Evolutionary conservation across 2,329 filamentous ascomycete genomes (phyloP).

Genomic region (Pyricularia pennisetigena): DNA sequence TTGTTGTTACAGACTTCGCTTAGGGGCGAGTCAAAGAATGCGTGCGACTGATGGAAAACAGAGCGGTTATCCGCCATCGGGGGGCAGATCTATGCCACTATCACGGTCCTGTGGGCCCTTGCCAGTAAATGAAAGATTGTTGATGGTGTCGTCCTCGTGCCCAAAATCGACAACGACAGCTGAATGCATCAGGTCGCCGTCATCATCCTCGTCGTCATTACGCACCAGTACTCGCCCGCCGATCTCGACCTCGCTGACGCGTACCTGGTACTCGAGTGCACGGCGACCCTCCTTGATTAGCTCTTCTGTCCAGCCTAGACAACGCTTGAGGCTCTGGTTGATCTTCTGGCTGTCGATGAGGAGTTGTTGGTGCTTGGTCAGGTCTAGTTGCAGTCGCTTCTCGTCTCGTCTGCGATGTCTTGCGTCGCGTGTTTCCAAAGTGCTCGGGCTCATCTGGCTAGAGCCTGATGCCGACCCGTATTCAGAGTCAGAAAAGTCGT

Average conservation of each 20-base stretch:
- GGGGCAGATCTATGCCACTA: slow-evolving; percentile 39
- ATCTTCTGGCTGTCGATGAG: slow-evolving; percentile 88
- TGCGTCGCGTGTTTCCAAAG: slow-evolving; percentile 31
- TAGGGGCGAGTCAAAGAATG: background rate
- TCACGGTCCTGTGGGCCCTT: slow-evolving; percentile 38
- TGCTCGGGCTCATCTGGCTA: slow-evolving; percentile 27
- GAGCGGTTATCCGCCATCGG: slow-evolving; percentile 22
- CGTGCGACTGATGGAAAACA: background rate
- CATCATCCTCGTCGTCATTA: slow-evolving; percentile 51
- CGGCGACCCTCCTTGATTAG: slow-evolving; percentile 83
- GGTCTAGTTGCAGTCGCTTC: slow-evolving; percentile 71
- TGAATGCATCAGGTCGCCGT: slow-evolving; percentile 14
- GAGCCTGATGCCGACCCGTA: slow-evolving; percentile 20
- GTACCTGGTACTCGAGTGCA: slow-evolving; percentile 74
- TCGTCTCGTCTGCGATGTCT: slow-evolving; percentile 65
- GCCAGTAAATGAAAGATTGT: background rate
- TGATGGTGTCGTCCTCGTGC: slow-evolving; percentile 13
- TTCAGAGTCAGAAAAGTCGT: slow-evolving; percentile 38
- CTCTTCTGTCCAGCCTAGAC: slow-evolving; percentile 80
- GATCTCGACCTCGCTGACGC: slow-evolving; percentile 68
- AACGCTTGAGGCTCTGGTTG: slow-evolving; percentile 87
- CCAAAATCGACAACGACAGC: slow-evolving; percentile 13
- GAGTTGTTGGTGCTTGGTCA: slow-evolving; percentile 80
- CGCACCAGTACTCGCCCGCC: slow-evolving; percentile 68
- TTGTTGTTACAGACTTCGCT: background rate